Conservation (phyloP, 495 filamentous ascomycete genomes). For the Lasiosphaeria miniovina region DNA sequence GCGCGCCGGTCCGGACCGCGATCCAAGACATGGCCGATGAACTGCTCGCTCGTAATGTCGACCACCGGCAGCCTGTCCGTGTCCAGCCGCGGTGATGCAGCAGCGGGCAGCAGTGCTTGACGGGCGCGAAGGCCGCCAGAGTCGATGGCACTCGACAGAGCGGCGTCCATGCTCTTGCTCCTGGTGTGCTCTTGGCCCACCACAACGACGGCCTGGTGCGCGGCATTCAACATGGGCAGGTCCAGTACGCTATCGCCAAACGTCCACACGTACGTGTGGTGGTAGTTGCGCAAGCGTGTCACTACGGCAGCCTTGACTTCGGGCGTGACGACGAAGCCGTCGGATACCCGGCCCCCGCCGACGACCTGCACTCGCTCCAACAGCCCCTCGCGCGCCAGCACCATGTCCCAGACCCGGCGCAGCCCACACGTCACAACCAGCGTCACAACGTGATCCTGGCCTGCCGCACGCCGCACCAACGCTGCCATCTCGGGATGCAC, state of each 20-base stretch:
- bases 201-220: conserved; percentile 57
- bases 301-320: conserved; percentile 52
- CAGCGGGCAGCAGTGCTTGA: conserved; percentile 49
- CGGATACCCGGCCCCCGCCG: conserved; percentile 51
- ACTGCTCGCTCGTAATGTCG: conserved; percentile 33
- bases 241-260: conserved; percentile 65
- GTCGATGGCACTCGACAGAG: conserved; percentile 44
- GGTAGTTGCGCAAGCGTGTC: conserved; percentile 31
- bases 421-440: conserved; percentile 59
- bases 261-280: conserved; percentile 50
- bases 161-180: conserved; percentile 57
- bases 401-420: conserved; percentile 54
- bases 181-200: conserved; percentile 49
- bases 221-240: conserved; percentile 53
- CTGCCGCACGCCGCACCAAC: conserved; percentile 38
- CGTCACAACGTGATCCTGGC: conserved; percentile 44
- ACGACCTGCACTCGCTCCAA: conserved; percentile 48
- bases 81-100: conserved; percentile 43
- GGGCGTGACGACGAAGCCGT: conserved; percentile 53
- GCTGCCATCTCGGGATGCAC: conserved; percentile 51
- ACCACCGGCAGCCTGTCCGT: conserved; percentile 43
- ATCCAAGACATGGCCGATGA: conserved; percentile 37
- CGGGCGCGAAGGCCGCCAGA: conserved; percentile 37
- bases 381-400: conserved; percentile 49
- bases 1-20: conserved; percentile 6